Evolutionary conservation across 2,329 filamentous ascomycete genomes (phyloP).

Genomic region (Microsporum canis): DNA sequence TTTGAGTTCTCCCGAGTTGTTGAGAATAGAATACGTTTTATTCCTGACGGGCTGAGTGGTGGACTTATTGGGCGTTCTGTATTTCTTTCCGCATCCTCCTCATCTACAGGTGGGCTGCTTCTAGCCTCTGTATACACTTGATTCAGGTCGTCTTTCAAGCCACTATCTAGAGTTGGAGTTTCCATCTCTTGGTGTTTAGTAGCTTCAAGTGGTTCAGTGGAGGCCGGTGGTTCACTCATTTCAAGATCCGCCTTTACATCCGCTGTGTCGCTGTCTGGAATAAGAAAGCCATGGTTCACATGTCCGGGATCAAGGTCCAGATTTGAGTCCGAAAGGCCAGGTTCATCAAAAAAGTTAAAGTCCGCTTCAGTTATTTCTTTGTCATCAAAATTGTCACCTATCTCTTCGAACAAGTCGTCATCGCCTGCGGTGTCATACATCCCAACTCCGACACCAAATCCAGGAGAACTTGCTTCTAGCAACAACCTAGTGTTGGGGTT

Average conservation of each 20-base stretch:
- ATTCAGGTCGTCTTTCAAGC: neutral
- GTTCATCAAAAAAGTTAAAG: slow-evolving; percentile 54
- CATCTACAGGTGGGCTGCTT: neutral
- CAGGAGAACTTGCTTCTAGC: slow-evolving; percentile 19
- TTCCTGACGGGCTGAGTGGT: slow-evolving; percentile 31
- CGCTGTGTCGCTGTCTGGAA: neutral
- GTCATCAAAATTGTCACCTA: slow-evolving; percentile 43
- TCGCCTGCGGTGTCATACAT: slow-evolving; percentile 34
- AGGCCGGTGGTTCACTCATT: neutral
- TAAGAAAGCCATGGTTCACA: neutral
- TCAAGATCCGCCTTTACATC: neutral
- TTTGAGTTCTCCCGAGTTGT: neutral
- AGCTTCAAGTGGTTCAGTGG: neutral
- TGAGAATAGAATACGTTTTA: slow-evolving; percentile 38
- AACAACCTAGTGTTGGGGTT: slow-evolving; percentile 14
- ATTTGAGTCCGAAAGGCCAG: slow-evolving; percentile 26
- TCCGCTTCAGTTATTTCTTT: slow-evolving; percentile 51
- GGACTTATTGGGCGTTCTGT: slow-evolving; percentile 26
- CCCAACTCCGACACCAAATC: slow-evolving; percentile 27
- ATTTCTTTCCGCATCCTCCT: slow-evolving; percentile 7
- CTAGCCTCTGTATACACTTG: neutral
- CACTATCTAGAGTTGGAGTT: neutral
- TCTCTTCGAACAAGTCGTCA: slow-evolving; percentile 50
- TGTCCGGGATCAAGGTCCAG: slow-evolving; percentile 7
- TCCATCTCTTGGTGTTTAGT: neutral